phyloP scores from a whole-genome alignment of 768 basidiomycete species.

The Mycena belliarum region DNA sequence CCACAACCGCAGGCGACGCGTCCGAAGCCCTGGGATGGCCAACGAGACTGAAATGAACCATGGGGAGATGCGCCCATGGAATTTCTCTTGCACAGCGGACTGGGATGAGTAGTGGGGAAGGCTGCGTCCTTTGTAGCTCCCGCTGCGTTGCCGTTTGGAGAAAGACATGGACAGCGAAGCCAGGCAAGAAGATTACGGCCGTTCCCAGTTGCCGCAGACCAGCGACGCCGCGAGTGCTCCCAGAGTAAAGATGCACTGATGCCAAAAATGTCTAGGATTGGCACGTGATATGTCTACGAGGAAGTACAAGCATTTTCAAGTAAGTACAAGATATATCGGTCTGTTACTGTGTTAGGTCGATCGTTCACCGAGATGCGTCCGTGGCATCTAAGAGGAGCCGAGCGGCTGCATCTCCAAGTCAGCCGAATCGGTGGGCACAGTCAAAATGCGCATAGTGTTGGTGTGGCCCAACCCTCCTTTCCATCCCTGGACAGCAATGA shows the following conservation, averaged over 20 bases:
- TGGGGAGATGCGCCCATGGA: slow-evolving; percentile 48
- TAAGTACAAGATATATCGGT: slow-evolving; percentile 9
- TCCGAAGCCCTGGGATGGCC: slow-evolving; percentile 58
- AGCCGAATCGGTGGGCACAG: slow-evolving; percentile 78
- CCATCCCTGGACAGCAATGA: slow-evolving; percentile 99
- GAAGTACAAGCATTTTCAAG: not conserved
- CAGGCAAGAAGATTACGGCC: slow-evolving; percentile 18
- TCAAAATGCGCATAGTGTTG: slow-evolving; percentile 83
- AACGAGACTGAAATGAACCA: slow-evolving; percentile 65
- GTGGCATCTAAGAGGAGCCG: slow-evolving; percentile 23
- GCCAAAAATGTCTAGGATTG: not conserved
- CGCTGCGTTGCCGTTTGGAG: slow-evolving; percentile 19
- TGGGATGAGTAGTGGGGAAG: slow-evolving; percentile 42
- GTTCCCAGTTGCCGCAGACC: not conserved
- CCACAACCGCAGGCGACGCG: slow-evolving; percentile 57
- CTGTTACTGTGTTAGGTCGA: too few relatives aligned
- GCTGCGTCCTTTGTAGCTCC: slow-evolving; percentile 14
- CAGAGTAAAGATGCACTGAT: not conserved
- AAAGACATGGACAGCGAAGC: slow-evolving; percentile 15
- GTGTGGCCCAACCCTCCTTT: slow-evolving; percentile 97
- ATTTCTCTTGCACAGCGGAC: slow-evolving; percentile 70
- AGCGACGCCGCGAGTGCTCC: not conserved
- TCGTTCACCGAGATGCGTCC: too few relatives aligned
- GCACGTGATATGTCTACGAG: too few relatives aligned
- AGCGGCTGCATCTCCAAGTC: slow-evolving; percentile 75